Percentiles rank a stretch among this genome's conserved stretches.
Conservation (phyloP, 495 filamentous ascomycete genomes). For the Penicillium diatomitis region DNA sequence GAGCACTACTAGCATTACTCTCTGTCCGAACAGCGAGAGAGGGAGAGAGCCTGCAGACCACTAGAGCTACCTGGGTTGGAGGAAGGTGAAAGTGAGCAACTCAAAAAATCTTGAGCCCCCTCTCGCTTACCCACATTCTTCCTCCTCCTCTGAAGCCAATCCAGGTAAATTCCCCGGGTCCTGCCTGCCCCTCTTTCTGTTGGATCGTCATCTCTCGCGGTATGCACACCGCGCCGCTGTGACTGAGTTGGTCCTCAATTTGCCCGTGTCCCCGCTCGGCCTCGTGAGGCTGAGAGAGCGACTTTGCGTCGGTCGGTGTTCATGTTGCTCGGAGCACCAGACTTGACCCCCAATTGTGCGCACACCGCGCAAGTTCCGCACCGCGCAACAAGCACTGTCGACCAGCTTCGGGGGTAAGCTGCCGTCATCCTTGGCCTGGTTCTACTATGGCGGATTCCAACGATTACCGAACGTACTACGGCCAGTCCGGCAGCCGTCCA, state of each 20-base stretch:
- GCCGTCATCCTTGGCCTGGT: not conserved
- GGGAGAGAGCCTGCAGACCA: no score
- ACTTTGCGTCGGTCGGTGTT: not conserved
- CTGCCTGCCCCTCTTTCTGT: not conserved
- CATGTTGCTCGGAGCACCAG: not conserved
- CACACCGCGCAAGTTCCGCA: not conserved
- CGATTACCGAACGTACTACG: slow-evolving; percentile 38
- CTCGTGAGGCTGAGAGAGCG: slow-evolving; percentile 2
- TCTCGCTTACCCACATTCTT: not conserved
- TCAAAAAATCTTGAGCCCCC: no score
- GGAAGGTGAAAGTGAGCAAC: no score
- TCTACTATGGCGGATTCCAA: slow-evolving; percentile 40
- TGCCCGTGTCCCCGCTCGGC: slow-evolving; percentile 13
- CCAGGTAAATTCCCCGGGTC: not conserved
- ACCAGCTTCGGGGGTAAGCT: not conserved
- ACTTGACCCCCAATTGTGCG: not conserved
- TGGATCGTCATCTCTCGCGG: not conserved
- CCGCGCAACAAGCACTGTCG: not conserved
- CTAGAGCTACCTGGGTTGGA: no score
- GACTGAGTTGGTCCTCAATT: slow-evolving; percentile 3
- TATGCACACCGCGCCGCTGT: slow-evolving; percentile 2
- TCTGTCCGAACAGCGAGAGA: no score
- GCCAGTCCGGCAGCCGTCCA: slow-evolving; percentile 30
- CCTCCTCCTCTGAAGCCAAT: not conserved
- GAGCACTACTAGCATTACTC: no score